Percentiles rank a stretch among this genome's conserved stretches.
Evolutionary conservation across 257 asterid genomes (phyloP).

Genomic region (Primulina huaijiensis): DNA sequence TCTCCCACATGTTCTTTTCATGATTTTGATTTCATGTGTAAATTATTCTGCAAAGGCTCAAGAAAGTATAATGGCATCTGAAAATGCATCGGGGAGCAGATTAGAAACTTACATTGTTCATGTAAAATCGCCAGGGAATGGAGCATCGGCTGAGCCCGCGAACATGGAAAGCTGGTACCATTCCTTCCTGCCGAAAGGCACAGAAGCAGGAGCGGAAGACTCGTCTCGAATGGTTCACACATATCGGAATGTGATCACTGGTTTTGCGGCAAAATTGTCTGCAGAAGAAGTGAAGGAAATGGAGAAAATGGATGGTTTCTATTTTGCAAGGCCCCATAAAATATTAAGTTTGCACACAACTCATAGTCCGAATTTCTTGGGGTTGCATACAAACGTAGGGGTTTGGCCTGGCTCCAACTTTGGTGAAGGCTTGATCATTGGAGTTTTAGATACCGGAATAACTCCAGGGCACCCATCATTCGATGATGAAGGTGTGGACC

Average conservation of each 20-base stretch:
- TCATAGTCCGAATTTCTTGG: conserved; percentile 25
- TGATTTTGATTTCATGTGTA: background rate
- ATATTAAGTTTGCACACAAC: conserved; percentile 19
- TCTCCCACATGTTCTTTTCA: background rate
- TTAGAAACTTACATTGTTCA: background rate
- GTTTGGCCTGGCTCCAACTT: conserved; percentile 25
- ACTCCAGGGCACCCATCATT: conserved; percentile 23
- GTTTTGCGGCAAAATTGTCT: conserved; percentile 26
- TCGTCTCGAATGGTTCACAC: conserved; percentile 18
- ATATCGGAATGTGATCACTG: conserved; percentile 24
- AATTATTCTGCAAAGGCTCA: background rate
- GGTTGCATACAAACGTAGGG: conserved; percentile 20
- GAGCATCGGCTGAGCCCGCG: background rate
- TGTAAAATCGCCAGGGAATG: background rate
- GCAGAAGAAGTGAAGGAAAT: conserved; percentile 25
- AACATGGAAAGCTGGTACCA: background rate
- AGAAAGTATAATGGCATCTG: background rate
- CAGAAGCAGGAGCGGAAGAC: background rate
- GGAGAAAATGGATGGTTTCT: conserved; percentile 25
- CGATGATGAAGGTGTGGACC: conserved; percentile 20
- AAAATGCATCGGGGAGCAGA: background rate
- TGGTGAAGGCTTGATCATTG: conserved; percentile 28
- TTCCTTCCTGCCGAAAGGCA: background rate
- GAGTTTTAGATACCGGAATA: conserved; percentile 28
- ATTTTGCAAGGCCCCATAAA: conserved; percentile 11